A percentile compares a stretch with the other conserved stretches of the same genome.
Evolutionary conservation across 139 green algal species (phyloP).

Genomic region (Chlorella sorokiniana): DNA sequence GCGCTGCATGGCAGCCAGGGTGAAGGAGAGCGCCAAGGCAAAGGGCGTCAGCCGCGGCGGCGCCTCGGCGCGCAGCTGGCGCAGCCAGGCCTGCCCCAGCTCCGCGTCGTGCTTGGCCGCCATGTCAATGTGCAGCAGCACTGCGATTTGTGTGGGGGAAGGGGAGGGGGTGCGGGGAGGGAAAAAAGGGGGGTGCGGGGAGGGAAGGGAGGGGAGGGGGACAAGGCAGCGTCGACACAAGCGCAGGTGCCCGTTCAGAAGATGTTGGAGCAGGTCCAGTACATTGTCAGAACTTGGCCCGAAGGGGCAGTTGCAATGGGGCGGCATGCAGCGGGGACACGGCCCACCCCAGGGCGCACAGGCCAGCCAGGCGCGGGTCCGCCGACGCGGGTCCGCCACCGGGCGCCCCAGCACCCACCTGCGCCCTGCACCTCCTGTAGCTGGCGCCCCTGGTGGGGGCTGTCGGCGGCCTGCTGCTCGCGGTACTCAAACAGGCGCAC

Average conservation of each 20-base stretch:
- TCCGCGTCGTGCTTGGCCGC: conserved; percentile 40
- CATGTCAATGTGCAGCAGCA: conserved; percentile 44
- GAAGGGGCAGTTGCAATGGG: too few species aligned
- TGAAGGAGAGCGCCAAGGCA: conserved; percentile 30
- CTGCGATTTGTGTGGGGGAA: background rate
- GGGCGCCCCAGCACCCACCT: background rate
- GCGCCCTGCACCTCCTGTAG: conserved; percentile 38
- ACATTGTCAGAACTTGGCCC: too few species aligned
- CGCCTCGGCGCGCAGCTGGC: conserved; percentile 13
- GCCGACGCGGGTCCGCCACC: too few species aligned
- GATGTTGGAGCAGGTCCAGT: too few species aligned
- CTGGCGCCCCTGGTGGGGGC: conserved; percentile 10
- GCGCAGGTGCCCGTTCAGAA: too few species aligned
- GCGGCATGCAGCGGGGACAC: too few species aligned
- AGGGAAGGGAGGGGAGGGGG: too few species aligned
- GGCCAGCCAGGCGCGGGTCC: too few species aligned
- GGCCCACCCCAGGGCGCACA: too few species aligned
- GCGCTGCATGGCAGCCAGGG: conserved; percentile 26
- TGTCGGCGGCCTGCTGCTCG: background rate
- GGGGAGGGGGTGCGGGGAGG: background rate
- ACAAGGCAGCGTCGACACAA: too few species aligned
- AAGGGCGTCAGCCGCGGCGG: conserved; percentile 15
- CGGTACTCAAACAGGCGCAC: conserved; percentile 32
- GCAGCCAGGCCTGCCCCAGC: conserved; percentile 35
- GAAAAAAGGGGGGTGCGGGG: too few species aligned